phyloP scores from a whole-genome alignment of 305 asterid genomes.

The Solanum chacoense region DNA sequence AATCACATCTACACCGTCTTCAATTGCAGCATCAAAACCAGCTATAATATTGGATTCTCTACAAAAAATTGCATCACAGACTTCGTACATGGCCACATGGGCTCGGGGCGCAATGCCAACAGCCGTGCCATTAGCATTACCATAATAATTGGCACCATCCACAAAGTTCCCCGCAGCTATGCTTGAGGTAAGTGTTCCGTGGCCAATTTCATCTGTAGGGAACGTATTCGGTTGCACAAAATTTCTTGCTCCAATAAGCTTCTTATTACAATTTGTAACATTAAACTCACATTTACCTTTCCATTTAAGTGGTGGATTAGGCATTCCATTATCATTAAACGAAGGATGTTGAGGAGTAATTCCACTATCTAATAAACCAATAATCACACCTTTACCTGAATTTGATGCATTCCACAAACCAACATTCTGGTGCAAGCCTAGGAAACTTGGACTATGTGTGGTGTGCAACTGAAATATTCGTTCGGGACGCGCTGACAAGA shows the following conservation, averaged over 20 bases:
- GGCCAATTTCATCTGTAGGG: conserved; percentile 62
- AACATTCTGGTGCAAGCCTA: neutral
- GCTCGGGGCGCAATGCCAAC: conserved; percentile 79
- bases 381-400: conserved; percentile 9
- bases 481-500: conserved; percentile 23
- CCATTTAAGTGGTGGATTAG: conserved; percentile 9
- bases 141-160: conserved; percentile 44
- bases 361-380: conserved; percentile 9
- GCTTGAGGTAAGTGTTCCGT: conserved; percentile 88
- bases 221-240: conserved; percentile 41
- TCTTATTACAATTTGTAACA: conserved; percentile 14
- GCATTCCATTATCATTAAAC: conserved; percentile 5
- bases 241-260: conserved; percentile 76
- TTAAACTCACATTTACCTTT: conserved; percentile 9
- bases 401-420: conserved; percentile 8
- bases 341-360: conserved; percentile 1
- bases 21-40: conserved; percentile 76
- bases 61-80: conserved; percentile 17
- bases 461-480: conserved; percentile 22
- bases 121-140: conserved; percentile 64
- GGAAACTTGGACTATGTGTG: conserved; percentile 22
- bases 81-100: conserved; percentile 65
- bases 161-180: conserved; percentile 57
- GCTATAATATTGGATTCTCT: conserved; percentile 24
- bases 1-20: conserved; percentile 72